phyloP scores from a whole-genome alignment of 23 red algal species.

The Gracilaria caudata region DNA sequence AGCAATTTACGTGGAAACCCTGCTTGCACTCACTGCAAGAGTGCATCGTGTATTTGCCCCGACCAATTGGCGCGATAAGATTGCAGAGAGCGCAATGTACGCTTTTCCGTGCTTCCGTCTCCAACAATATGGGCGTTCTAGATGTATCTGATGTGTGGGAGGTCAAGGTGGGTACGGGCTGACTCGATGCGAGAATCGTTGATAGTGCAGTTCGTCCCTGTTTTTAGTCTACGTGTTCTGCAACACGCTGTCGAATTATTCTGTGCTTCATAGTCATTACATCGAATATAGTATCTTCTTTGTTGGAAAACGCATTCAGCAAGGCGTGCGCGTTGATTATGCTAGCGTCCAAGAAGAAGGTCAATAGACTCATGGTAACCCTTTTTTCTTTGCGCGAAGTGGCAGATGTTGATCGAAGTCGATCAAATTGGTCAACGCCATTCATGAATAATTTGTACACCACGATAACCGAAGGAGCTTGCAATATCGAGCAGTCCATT shows the following conservation, averaged over 20 bases:
- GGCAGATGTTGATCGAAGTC: not conserved
- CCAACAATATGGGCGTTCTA: not conserved
- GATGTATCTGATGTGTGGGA: not conserved
- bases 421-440: not conserved
- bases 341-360: not conserved
- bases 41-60: not conserved
- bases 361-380: not conserved
- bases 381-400: not conserved
- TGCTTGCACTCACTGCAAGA: not conserved
- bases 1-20: constrained; percentile 7
- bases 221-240: not conserved
- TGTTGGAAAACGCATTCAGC: not conserved
- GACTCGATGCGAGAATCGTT: no score
- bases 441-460: not conserved
- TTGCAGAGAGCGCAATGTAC: not conserved
- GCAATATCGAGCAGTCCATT: not conserved
- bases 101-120: not conserved
- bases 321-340: constrained; percentile 9
- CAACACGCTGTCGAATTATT: not conserved
- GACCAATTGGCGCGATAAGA: not conserved
- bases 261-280: not conserved
- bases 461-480: not conserved
- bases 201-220: not conserved
- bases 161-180: no score
- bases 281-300: not conserved